phyloP scores from a whole-genome alignment of 2,329 filamentous ascomycete genomes.

The Phialophora chinensis region DNA sequence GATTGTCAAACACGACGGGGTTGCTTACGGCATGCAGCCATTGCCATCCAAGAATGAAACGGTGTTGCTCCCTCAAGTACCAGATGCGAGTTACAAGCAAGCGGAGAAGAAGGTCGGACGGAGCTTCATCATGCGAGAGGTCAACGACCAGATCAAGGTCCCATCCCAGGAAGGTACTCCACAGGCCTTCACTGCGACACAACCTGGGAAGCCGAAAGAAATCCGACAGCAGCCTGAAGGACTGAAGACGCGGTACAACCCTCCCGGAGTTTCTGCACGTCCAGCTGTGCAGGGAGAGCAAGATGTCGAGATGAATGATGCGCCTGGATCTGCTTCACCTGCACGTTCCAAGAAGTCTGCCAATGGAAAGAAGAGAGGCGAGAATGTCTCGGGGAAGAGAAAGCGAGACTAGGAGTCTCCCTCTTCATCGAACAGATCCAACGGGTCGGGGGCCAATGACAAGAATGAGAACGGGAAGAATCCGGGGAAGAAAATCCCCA shows the following conservation, averaged over 20 bases:
- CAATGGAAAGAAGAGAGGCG: background rate
- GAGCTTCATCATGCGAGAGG: slow-evolving; percentile 38
- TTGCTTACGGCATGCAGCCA: slow-evolving; percentile 41
- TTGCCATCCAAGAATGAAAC: slow-evolving; percentile 42
- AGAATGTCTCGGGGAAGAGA: background rate
- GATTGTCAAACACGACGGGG: slow-evolving; percentile 50
- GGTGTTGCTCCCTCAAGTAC: slow-evolving; percentile 43
- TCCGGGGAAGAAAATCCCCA: slow-evolving; percentile 11
- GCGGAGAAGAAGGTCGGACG: slow-evolving; percentile 30
- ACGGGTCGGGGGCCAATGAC: slow-evolving; percentile 10
- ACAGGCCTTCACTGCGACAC: slow-evolving; percentile 33
- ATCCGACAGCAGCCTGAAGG: slow-evolving; percentile 49
- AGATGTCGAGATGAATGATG: slow-evolving; percentile 30
- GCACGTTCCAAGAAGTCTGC: background rate
- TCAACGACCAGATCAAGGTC: slow-evolving; percentile 11
- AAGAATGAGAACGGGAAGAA: slow-evolving; percentile 13
- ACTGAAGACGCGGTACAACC: slow-evolving; percentile 54
- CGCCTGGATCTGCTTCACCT: slow-evolving; percentile 20
- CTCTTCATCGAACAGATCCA: slow-evolving; percentile 2
- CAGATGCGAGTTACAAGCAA: slow-evolving; percentile 39
- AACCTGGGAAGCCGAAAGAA: slow-evolving; percentile 43
- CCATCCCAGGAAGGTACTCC: slow-evolving; percentile 14
- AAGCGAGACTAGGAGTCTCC: slow-evolving; percentile 4
- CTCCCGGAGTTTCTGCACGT: slow-evolving; percentile 44
- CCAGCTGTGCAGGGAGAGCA: background rate